These are phyloP conservation scores for Apiospora saccharicola DNA, from an alignment of 2,329 filamentous ascomycete genomes.

Conservation along the genomic window DNA sequence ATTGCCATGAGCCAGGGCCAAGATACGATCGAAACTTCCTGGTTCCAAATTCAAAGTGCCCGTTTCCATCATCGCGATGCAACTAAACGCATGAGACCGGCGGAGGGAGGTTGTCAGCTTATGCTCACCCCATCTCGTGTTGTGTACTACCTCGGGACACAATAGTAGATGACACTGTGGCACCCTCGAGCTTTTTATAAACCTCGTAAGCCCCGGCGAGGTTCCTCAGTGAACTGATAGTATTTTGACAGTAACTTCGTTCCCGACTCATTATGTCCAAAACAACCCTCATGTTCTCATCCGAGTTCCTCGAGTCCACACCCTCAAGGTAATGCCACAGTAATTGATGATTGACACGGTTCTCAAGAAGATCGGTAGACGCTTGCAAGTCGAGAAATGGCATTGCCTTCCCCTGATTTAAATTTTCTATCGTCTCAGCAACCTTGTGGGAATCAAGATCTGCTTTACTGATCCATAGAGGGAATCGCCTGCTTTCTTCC, in stretches of 20 bases:
- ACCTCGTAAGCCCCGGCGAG: neutral
- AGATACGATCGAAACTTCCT: neutral
- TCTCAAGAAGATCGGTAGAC: neutral
- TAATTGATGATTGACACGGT: neutral
- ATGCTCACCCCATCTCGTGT: neutral
- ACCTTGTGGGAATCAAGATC: neutral
- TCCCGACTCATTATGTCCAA: slow-evolving; percentile 17
- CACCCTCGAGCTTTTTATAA: slow-evolving; percentile 21
- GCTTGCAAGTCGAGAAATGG: neutral
- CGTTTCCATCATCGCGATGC: slow-evolving; percentile 26
- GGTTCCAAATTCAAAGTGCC: slow-evolving; percentile 14
- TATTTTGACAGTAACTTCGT: neutral
- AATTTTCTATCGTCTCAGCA: neutral
- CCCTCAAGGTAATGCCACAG: slow-evolving; percentile 22
- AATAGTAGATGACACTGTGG: slow-evolving; percentile 15
- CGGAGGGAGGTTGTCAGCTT: too few species aligned
- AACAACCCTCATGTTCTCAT: neutral
- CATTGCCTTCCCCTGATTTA: neutral
- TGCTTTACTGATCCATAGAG: neutral
- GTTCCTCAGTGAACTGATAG: neutral
- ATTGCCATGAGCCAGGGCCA: slow-evolving; percentile 24
- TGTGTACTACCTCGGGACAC: neutral
- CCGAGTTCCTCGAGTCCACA: neutral
- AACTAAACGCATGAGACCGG: slow-evolving; percentile 20
- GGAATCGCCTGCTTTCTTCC: neutral